phyloP scores from a whole-genome alignment of 352 stramenopile genomes.

The Blastocystis sp. region DNA sequence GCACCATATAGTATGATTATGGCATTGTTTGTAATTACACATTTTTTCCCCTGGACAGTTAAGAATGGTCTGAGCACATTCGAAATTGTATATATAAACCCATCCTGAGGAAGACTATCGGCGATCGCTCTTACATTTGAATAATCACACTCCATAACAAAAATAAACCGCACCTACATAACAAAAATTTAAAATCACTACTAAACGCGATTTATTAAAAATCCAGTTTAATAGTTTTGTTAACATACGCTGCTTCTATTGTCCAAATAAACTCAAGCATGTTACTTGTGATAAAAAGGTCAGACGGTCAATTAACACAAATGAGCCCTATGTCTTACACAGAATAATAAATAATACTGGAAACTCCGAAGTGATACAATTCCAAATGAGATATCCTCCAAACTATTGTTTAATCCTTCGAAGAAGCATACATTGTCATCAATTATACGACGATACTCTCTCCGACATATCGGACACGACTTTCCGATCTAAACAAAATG shows the following conservation, averaged over 20 bases:
- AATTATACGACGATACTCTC: not conserved
- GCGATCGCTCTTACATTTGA: not conserved
- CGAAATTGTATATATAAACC: not conserved
- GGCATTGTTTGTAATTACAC: not conserved
- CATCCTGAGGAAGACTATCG: not conserved
- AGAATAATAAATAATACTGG: not conserved
- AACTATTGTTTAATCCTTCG: not conserved
- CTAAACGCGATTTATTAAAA: not conserved
- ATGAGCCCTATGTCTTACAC: not conserved
- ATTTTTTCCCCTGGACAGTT: not conserved
- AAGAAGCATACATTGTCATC: not conserved
- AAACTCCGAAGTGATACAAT: not conserved
- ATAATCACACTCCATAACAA: not conserved
- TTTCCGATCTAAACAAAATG: not conserved
- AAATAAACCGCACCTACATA: not conserved
- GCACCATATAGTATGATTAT: not conserved
- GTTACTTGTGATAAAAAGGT: not conserved
- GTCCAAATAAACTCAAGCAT: not conserved
- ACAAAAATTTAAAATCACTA: not conserved
- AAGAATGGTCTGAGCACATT: not conserved
- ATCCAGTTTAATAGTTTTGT: not conserved
- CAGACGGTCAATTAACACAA: not conserved
- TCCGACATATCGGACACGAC: not conserved
- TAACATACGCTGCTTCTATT: not conserved
- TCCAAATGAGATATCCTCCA: not conserved